These are phyloP conservation scores for Waitea zeae DNA, from an alignment of 1,284 basidiomycete species.

Conservation along the genomic window DNA sequence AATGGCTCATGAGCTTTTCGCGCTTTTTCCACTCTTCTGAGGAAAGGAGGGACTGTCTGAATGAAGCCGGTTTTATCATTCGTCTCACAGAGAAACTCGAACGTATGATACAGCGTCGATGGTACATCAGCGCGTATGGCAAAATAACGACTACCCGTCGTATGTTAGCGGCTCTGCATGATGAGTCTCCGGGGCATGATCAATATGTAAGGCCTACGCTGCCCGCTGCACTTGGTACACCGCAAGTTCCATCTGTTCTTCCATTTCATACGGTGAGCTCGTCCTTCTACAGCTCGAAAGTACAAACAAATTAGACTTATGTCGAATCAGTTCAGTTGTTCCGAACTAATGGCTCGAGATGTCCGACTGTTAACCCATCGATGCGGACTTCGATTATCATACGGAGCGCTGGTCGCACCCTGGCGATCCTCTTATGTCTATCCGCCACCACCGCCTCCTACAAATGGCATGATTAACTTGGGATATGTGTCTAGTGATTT, in stretches of 20 bases:
- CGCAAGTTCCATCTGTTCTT: slow-evolving; percentile 31
- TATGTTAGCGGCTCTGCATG: slow-evolving; percentile 9
- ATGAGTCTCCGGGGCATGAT: slow-evolving; percentile 3
- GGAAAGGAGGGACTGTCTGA: slow-evolving; percentile 13
- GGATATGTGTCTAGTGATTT: slow-evolving; percentile 47
- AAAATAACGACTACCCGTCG: too few species aligned
- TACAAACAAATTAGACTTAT: too few species aligned
- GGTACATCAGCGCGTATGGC: slow-evolving; percentile 29
- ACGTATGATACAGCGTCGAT: slow-evolving; percentile 27
- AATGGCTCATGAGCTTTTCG: slow-evolving; percentile 24
- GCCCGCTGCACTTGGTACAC: slow-evolving; percentile 20
- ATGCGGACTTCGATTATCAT: slow-evolving; percentile 36
- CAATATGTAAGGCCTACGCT: slow-evolving; percentile 9
- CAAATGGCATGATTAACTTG: slow-evolving; percentile 27
- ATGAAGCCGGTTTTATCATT: slow-evolving; percentile 35
- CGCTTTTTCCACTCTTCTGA: slow-evolving; percentile 18
- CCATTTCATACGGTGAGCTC: slow-evolving; percentile 36
- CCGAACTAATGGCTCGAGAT: slow-evolving; percentile 36
- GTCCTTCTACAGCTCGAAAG: too few species aligned
- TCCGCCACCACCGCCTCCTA: slow-evolving; percentile 31
- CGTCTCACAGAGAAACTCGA: slow-evolving; percentile 33
- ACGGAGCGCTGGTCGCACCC: slow-evolving; percentile 25
- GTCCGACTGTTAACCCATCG: slow-evolving; percentile 40
- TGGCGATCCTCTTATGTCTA: slow-evolving; percentile 32
- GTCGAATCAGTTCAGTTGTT: too few species aligned